Evolutionary conservation across 805 yeast species (phyloP), one percentile per base, ranked within the genome.

Genomic region (Brettanomyces anomalus): DNA sequence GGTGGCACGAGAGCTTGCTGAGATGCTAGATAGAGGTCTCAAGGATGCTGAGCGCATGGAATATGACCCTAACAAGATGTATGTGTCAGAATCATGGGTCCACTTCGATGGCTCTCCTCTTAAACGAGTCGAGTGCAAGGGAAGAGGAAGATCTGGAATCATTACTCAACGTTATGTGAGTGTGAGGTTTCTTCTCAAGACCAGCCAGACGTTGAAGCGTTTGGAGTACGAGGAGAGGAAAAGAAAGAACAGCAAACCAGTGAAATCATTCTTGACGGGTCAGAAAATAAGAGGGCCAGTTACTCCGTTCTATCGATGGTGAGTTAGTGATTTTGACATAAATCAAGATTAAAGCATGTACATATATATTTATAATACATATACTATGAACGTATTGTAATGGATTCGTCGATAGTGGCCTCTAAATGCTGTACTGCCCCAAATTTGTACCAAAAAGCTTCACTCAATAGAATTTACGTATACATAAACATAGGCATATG

Each of bases 91-190:
- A 56, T 77, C 88, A 46, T 90, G 97, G 97, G 79, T 79, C 21
- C 97, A 96, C 35, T 79, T 88, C 44, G 97, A 90, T 61, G 96
- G 95, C 17, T 56, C 64, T 41, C 78, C 83, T 80, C 54, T 58
- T 24, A 81, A 77, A 60, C 74, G 93, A 60, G 62, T 79, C 8
- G 96, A 90, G 53, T 71, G 74, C 58, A 88, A 87, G 67, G 96
- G 93, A 49, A 79, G 97, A 67, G 96, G 96, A 49, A 77, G 96
- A 62, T 71, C 76, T 17, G 97, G 97, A 58, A 64, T 85, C 44
- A 73, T 84, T 40, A 73, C 71, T 28, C 93, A 85, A 56, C 78
- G 84, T 47, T 83, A 75, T 59, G 79, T 87, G 41, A 95, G 90
- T 62, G 77, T 89, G 28, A 78, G 82, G 65, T 85, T 85, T 37